A percentile compares a stretch with the other conserved stretches of the same genome.
phyloP scores from a whole-genome alignment of 805 yeast species.

The Martiniozyma abietophila region DNA sequence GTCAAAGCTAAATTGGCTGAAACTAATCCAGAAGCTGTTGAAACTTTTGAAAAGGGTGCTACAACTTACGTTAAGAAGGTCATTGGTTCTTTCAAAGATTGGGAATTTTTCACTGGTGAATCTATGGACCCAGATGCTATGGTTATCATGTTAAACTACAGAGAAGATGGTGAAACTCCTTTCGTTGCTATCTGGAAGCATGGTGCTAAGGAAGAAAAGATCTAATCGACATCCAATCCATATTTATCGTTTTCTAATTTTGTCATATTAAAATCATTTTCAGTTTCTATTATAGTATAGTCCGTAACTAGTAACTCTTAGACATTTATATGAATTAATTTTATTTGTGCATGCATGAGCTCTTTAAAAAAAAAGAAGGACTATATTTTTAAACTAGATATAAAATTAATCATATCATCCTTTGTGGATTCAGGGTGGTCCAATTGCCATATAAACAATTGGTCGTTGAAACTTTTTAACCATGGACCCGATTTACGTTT shows the following conservation, averaged over 20 bases:
- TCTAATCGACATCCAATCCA: too few species aligned
- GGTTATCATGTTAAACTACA: constrained; percentile 97
- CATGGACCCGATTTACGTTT: constrained; percentile 77
- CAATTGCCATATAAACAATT: constrained; percentile 65
- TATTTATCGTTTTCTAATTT: background rate
- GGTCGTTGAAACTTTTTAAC: constrained; percentile 52
- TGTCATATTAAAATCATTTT: background rate
- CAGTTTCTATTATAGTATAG: background rate
- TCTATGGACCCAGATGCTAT: constrained; percentile 99
- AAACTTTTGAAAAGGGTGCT: constrained; percentile 95
- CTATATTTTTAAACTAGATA: constrained; percentile 12
- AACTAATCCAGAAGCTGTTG: constrained; percentile 77
- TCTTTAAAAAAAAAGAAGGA: background rate
- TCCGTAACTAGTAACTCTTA: constrained; percentile 1
- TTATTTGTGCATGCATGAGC: background rate
- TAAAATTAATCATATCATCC: constrained; percentile 45
- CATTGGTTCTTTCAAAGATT: constrained; percentile 91
- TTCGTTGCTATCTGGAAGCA: constrained; percentile 98
- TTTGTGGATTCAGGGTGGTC: constrained; percentile 51
- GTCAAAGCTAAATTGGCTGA: constrained; percentile 89
- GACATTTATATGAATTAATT: constrained; percentile 2
- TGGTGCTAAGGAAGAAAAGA: constrained; percentile 84
- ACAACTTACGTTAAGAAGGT: constrained; percentile 93
- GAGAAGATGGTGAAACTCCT: constrained; percentile 99
- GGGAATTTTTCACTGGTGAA: constrained; percentile 99